These are phyloP conservation scores for Monosporozyma aerobia DNA, from an alignment of 805 yeast species.

Conservation along the genomic window DNA sequence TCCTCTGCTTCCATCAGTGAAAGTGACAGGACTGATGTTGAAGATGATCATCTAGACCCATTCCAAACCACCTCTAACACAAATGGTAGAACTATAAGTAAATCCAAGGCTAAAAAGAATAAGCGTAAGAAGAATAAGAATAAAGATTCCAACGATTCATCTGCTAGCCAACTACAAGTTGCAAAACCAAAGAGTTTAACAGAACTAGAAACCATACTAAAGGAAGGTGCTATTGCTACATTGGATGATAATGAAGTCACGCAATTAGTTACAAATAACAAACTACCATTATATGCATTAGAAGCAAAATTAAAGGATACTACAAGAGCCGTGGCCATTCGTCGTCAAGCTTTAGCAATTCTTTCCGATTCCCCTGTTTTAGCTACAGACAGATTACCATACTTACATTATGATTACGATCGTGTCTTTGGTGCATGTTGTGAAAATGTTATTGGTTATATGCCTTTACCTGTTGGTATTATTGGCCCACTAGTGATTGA, in stretches of 20 bases:
- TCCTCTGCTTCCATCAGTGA: neutral
- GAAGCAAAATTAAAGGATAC: constrained; percentile 87
- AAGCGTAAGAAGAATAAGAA: constrained; percentile 3
- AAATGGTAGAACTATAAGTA: neutral
- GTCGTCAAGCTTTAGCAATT: constrained; percentile 82
- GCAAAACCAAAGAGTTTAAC: constrained; percentile 42
- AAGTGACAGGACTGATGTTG: constrained; percentile 17
- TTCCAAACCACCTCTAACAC: neutral
- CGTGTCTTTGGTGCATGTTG: constrained; percentile 98
- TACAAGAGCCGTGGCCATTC: constrained; percentile 85
- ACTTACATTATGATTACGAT: constrained; percentile 77
- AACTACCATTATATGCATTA: constrained; percentile 84
- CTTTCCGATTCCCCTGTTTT: constrained; percentile 80
- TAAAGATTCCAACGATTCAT: neutral
- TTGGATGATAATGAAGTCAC: constrained; percentile 69
- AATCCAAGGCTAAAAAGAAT: neutral
- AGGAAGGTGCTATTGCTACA: constrained; percentile 61
- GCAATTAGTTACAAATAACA: constrained; percentile 60
- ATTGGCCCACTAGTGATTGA: constrained; percentile 96
- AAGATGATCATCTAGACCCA: neutral
- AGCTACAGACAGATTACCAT: constrained; percentile 67
- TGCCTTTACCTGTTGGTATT: constrained; percentile 96
- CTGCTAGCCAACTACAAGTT: neutral
- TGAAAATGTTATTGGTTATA: constrained; percentile 93
- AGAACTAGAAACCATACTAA: constrained; percentile 54